These are phyloP conservation scores for Fusarium mundagurra DNA, from an alignment of 2,329 filamentous ascomycete genomes.

Conservation along the genomic window DNA sequence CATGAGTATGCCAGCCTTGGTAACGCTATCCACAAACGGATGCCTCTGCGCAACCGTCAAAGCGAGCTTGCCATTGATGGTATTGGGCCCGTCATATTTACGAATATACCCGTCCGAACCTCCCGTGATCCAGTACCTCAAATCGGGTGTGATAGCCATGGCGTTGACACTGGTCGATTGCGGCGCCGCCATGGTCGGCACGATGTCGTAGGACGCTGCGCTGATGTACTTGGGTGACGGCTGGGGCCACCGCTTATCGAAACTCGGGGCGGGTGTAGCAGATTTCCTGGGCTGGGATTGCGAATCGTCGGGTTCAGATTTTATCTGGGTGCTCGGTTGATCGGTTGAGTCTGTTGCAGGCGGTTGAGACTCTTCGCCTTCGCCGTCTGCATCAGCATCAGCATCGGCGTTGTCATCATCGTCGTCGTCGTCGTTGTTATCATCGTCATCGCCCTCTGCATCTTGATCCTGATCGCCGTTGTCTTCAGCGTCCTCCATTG, in stretches of 20 bases:
- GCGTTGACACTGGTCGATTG: conserved; percentile 96
- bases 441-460: conserved; percentile 28
- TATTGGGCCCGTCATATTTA: conserved; percentile 95
- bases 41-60: conserved; percentile 95
- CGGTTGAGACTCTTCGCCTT: conserved; percentile 43
- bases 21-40: conserved; percentile 96
- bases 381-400: conserved; percentile 55
- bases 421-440: conserved; percentile 51
- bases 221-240: conserved; percentile 82
- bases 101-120: conserved; percentile 95
- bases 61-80: conserved; percentile 92
- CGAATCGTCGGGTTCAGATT: conserved; percentile 36
- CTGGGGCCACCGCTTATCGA: conserved; percentile 59
- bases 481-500: conserved; percentile 61
- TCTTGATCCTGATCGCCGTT: conserved; percentile 51
- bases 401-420: conserved; percentile 49
- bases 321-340: conserved; percentile 53
- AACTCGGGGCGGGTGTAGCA: conserved; percentile 41
- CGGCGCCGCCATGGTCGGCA: conserved; percentile 95
- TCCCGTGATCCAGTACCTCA: conserved; percentile 94
- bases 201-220: conserved; percentile 89
- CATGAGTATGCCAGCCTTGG: conserved; percentile 92
- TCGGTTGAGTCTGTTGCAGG: conserved; percentile 39
- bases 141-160: conserved; percentile 89
- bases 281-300: conserved; percentile 41